Percentiles rank a stretch among this genome's conserved stretches.
phyloP scores from a whole-genome alignment of 169 alveolate species.

The Amoebophrya sp. region DNA sequence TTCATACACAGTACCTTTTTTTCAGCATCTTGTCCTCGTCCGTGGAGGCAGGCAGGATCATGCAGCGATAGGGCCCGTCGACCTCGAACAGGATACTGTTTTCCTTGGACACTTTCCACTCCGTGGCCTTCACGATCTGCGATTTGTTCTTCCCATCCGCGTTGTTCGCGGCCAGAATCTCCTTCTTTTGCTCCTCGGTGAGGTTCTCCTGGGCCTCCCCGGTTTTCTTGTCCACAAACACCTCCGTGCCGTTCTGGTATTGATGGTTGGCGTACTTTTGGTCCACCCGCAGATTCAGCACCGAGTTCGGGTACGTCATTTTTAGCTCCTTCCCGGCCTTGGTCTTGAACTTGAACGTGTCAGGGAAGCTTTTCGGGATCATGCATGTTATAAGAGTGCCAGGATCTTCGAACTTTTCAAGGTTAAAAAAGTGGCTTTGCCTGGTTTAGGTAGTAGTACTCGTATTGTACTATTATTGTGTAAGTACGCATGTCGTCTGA shows the following conservation, averaged over 20 bases:
- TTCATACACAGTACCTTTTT: no score
- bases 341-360: conserved; percentile 38
- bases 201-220: no score
- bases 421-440: not conserved
- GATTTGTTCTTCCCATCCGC: no score
- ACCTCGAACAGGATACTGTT: conserved; percentile 95
- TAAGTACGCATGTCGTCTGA: no score
- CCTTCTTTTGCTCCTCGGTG: no score
- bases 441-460: not conserved
- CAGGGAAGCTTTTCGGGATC: conserved; percentile 45
- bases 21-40: conserved; percentile 75
- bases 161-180: no score
- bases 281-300: conserved; percentile 85
- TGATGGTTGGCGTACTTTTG: conserved; percentile 91
- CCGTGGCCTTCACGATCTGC: not conserved
- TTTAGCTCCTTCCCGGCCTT: conserved; percentile 49
- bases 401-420: not conserved
- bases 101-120: conserved; percentile 10
- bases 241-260: conserved; percentile 65
- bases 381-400: conserved; percentile 14
- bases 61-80: conserved; percentile 98
- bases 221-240: conserved; percentile 31
- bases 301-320: conserved; percentile 85
- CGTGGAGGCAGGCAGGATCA: conserved; percentile 96
- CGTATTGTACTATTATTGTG: no score